Conservation (phyloP, 495 filamentous ascomycete species). For the Hypoxylon intermedium region DNA sequence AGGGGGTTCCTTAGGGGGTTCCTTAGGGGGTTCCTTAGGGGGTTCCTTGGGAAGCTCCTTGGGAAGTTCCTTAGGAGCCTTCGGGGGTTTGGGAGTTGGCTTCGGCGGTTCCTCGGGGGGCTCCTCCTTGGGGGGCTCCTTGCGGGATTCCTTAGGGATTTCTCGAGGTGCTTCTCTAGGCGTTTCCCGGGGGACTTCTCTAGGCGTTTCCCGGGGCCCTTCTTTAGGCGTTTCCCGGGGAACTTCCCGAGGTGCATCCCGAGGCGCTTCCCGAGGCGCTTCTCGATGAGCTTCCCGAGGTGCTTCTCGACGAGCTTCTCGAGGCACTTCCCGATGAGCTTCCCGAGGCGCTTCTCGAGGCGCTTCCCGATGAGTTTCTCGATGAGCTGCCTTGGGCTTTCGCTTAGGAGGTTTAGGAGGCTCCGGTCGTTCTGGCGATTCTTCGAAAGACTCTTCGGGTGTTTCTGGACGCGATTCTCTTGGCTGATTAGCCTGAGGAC, state of each 20-base stretch:
- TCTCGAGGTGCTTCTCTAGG: conserved; percentile 1
- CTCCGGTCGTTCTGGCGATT: background rate
- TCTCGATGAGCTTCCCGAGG: conserved; percentile 5
- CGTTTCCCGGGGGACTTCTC: background rate
- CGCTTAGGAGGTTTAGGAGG: background rate
- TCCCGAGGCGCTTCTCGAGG: conserved; percentile 19
- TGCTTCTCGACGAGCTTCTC: background rate
- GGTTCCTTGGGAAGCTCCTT: too few species aligned
- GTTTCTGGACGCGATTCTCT: conserved; percentile 25
- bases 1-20: too few species aligned
- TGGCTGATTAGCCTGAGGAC: conserved; percentile 39
- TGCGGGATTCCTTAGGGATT: background rate
- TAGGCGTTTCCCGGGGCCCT: background rate
- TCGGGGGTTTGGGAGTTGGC: too few species aligned
- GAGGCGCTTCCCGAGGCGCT: conserved; percentile 1
- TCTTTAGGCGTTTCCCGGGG: background rate
- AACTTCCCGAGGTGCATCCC: conserved; percentile 7
- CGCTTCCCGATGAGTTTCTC: conserved; percentile 11
- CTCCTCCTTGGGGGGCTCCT: background rate
- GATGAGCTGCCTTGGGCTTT: background rate
- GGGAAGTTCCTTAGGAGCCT: too few species aligned
- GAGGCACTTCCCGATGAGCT: conserved; percentile 1
- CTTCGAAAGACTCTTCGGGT: conserved; percentile 9
- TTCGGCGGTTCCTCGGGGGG: too few species aligned
- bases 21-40: too few species aligned